These are phyloP conservation scores for Allium fistulosum DNA, from an alignment of 106 monocot genomes.

Conservation along the genomic window DNA sequence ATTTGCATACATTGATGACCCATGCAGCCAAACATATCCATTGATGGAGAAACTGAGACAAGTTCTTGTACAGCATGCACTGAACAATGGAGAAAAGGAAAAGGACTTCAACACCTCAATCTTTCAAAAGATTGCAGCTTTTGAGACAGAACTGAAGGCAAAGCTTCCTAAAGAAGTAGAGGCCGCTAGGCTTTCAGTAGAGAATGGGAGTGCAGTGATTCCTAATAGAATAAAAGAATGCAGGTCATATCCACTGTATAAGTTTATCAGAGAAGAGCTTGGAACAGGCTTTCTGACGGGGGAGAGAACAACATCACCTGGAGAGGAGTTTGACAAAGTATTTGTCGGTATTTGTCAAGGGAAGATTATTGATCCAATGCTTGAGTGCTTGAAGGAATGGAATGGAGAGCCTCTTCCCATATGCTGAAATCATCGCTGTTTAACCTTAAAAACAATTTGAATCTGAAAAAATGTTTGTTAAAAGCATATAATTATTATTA, in stretches of 20 bases:
- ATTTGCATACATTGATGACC: conserved; percentile 67
- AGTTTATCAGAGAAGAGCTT: conserved; percentile 61
- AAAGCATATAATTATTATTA: neutral
- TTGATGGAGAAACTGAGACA: conserved; percentile 61
- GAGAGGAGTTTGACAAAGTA: conserved; percentile 53
- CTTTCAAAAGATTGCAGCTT: conserved; percentile 48
- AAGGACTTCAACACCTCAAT: conserved; percentile 32
- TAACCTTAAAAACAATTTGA: too few species aligned
- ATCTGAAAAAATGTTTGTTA: neutral
- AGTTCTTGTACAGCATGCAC: conserved; percentile 52
- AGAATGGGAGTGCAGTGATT: conserved; percentile 26
- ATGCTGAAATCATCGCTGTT: neutral
- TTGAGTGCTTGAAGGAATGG: conserved; percentile 43
- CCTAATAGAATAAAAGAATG: conserved; percentile 54
- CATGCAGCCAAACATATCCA: conserved; percentile 58
- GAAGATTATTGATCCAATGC: conserved; percentile 31
- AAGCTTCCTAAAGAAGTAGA: conserved; percentile 57
- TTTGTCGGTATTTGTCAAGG: conserved; percentile 24
- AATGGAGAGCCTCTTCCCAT: conserved; percentile 36
- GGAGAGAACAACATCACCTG: conserved; percentile 51
- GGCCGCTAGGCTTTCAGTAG: conserved; percentile 24
- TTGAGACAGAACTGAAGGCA: conserved; percentile 40
- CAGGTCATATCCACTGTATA: conserved; percentile 61
- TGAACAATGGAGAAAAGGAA: conserved; percentile 53
- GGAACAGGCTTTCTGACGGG: conserved; percentile 47